These are phyloP conservation scores for Protomyces lactucae-debilis DNA, from an alignment of 1,139 yeast species.

Conservation along the genomic window DNA sequence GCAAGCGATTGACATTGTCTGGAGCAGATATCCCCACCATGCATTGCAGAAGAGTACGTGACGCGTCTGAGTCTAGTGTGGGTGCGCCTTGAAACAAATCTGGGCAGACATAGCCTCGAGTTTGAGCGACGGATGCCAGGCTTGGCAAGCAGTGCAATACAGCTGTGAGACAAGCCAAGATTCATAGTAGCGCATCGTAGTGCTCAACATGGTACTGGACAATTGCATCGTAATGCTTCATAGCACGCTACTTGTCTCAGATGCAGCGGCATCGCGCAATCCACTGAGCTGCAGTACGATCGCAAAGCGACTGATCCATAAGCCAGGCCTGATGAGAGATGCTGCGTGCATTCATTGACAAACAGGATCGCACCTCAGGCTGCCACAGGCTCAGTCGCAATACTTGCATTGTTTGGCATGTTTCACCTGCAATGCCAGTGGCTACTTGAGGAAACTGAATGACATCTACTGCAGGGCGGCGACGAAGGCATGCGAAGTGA, in stretches of 20 bases:
- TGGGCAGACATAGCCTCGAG: slow-evolving; percentile 54
- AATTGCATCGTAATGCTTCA: slow-evolving; percentile 56
- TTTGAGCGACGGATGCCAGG: slow-evolving; percentile 57
- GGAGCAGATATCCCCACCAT: slow-evolving; percentile 54
- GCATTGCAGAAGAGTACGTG: slow-evolving; percentile 72
- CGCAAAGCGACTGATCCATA: too few relatives aligned
- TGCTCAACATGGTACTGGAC: slow-evolving; percentile 47
- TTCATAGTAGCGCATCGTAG: slow-evolving; percentile 49
- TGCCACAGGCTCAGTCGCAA: too few relatives aligned
- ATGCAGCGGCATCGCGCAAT: too few relatives aligned
- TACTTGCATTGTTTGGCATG: too few relatives aligned
- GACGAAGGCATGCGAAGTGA: too few relatives aligned
- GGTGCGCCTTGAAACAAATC: slow-evolving; percentile 47
- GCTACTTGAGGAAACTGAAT: too few relatives aligned
- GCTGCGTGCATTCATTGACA: too few relatives aligned
- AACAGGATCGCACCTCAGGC: too few relatives aligned
- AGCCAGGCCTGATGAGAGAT: too few relatives aligned
- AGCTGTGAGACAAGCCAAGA: slow-evolving; percentile 51
- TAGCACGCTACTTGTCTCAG: slow-evolving; percentile 44
- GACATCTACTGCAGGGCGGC: too few relatives aligned
- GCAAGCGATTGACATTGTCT: slow-evolving; percentile 49
- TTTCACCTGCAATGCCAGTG: too few relatives aligned
- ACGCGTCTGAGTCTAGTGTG: slow-evolving; percentile 47
- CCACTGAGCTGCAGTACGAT: too few relatives aligned
- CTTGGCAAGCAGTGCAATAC: slow-evolving; percentile 71